Evolutionary conservation across 495 filamentous ascomycete genomes (phyloP).

Genomic region (Tuber melanosporum): DNA sequence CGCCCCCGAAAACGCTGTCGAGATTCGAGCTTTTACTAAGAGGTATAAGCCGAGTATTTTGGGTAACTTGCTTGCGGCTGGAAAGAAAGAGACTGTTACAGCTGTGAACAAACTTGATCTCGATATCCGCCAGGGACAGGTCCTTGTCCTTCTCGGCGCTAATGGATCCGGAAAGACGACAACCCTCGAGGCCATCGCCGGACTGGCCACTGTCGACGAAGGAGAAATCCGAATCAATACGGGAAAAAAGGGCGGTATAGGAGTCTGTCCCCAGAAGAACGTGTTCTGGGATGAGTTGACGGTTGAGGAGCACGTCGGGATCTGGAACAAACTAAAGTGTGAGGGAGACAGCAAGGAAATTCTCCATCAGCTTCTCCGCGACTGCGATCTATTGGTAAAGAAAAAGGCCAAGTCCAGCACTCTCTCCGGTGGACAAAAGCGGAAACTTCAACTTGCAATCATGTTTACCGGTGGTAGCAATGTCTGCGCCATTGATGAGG

Average conservation of each 20-base stretch:
- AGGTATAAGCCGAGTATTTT: slow-evolving; percentile 62
- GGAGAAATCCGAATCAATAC: slow-evolving; percentile 59
- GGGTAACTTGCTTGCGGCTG: slow-evolving; percentile 51
- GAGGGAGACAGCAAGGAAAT: slow-evolving; percentile 50
- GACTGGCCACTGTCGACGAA: slow-evolving; percentile 61
- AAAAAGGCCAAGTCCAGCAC: slow-evolving; percentile 58
- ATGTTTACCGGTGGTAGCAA: slow-evolving; percentile 81
- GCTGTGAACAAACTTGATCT: slow-evolving; percentile 67
- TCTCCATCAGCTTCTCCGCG: slow-evolving; percentile 54
- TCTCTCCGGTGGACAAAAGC: slow-evolving; percentile 79
- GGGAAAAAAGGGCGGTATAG: slow-evolving; percentile 62
- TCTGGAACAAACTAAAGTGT: slow-evolving; percentile 73
- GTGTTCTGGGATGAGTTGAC: slow-evolving; percentile 82
- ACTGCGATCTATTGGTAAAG: slow-evolving; percentile 67
- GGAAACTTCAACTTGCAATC: slow-evolving; percentile 86
- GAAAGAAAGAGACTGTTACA: slow-evolving; percentile 56
- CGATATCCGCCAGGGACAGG: slow-evolving; percentile 63
- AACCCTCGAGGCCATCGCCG: slow-evolving; percentile 77
- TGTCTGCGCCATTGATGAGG: slow-evolving; percentile 84
- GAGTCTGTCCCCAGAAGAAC: slow-evolving; percentile 83
- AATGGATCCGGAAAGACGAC: slow-evolving; percentile 86
- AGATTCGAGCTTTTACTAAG: slow-evolving; percentile 64
- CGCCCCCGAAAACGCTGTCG: slow-evolving; percentile 51
- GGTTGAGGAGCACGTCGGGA: slow-evolving; percentile 68
- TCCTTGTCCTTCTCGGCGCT: slow-evolving; percentile 72